Conservation (phyloP, 371 early-diverging fungal genomes). For the Zancudomyces culisetae region DNA sequence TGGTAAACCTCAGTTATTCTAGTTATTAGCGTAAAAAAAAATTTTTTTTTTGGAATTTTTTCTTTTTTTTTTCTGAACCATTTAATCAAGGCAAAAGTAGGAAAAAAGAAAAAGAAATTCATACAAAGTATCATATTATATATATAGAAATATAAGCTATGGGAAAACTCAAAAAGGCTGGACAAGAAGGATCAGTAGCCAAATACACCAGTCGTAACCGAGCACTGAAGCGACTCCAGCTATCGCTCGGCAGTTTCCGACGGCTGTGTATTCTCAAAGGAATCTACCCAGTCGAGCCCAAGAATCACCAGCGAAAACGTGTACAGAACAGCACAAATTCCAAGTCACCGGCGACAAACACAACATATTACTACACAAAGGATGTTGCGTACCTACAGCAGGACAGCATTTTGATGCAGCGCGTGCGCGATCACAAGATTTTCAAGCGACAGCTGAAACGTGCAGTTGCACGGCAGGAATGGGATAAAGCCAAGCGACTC, state of each 20-base stretch:
- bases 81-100: background rate
- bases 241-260: slow-evolving; percentile 82
- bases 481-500: slow-evolving; percentile 46
- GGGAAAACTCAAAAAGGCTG: slow-evolving; percentile 71
- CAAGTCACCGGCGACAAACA: slow-evolving; percentile 70
- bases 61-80: background rate
- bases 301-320: slow-evolving; percentile 81
- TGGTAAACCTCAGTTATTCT: too few species aligned
- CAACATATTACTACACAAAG: slow-evolving; percentile 82
- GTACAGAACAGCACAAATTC: too few species aligned
- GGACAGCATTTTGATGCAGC: slow-evolving; percentile 68
- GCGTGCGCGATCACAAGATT: slow-evolving; percentile 78
- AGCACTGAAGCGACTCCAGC: slow-evolving; percentile 84
- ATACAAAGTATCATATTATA: too few species aligned
- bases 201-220: slow-evolving; percentile 81
- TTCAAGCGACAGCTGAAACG: slow-evolving; percentile 68
- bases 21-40: too few species aligned
- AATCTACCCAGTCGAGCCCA: slow-evolving; percentile 91
- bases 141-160: slow-evolving; percentile 21
- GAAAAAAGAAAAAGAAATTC: background rate
- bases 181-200: slow-evolving; percentile 72
- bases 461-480: slow-evolving; percentile 63
- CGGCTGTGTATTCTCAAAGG: slow-evolving; percentile 96
- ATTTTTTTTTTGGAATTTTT: background rate
- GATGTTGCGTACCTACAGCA: slow-evolving; percentile 86